A percentile compares a stretch with the other conserved stretches of the same genome.
phyloP scores from a whole-genome alignment of 352 stramenopile species.

The Albugo laibachii region DNA sequence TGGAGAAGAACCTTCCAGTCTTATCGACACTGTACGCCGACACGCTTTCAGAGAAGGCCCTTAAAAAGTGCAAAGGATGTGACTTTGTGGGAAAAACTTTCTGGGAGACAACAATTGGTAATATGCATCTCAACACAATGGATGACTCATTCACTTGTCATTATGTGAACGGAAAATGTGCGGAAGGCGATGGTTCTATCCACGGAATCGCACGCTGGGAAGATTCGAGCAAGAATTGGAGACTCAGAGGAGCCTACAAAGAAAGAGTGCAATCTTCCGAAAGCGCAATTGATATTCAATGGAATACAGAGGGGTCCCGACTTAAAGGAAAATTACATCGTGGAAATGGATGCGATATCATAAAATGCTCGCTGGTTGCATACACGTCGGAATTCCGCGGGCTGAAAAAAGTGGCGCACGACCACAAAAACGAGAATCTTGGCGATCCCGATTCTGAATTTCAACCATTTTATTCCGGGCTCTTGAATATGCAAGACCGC shows the following conservation, averaged over 20 bases:
- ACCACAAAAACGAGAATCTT: no score
- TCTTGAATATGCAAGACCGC: slow-evolving; percentile 82
- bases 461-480: slow-evolving; percentile 59
- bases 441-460: slow-evolving; percentile 1
- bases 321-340: slow-evolving; percentile 77
- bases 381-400: slow-evolving; percentile 42
- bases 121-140: slow-evolving; percentile 15
- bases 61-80: background rate
- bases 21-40: background rate
- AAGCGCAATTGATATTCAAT: slow-evolving; percentile 48
- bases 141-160: slow-evolving; percentile 26
- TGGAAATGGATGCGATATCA: slow-evolving; percentile 58
- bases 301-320: slow-evolving; percentile 23
- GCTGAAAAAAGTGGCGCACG: slow-evolving; percentile 6
- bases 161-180: slow-evolving; percentile 52
- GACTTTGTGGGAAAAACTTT: no score
- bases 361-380: slow-evolving; percentile 40
- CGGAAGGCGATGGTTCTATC: slow-evolving; percentile 44
- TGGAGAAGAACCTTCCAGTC: background rate
- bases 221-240: slow-evolving; percentile 36
- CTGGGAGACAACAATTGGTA: slow-evolving; percentile 58
- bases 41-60: background rate
- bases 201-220: slow-evolving; percentile 20
- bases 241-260: slow-evolving; percentile 47
- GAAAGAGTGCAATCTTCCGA: slow-evolving; percentile 41